phyloP scores from a whole-genome alignment of 805 yeast species.

The Brettanomyces bruxellensis region DNA sequence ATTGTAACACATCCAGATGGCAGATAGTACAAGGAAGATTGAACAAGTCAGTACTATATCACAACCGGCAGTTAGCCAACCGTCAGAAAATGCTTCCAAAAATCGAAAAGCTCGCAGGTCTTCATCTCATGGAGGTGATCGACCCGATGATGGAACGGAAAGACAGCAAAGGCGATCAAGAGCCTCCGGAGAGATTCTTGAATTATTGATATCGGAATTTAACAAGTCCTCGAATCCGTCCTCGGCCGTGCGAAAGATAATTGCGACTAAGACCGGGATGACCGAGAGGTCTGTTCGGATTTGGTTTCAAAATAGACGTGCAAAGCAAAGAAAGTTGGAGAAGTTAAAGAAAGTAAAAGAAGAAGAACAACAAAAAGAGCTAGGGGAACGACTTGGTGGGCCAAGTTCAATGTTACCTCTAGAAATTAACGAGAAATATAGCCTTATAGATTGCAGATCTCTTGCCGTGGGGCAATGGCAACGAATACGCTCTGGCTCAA shows the following conservation, averaged over 20 bases:
- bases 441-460: conserved; percentile 55
- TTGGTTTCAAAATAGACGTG: conserved; percentile 89
- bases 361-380: background rate
- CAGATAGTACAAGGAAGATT: no score
- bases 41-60: no score
- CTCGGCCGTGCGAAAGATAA: conserved; percentile 57
- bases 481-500: conserved; percentile 57
- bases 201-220: conserved; percentile 59
- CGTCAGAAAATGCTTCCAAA: no score
- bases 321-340: conserved; percentile 62
- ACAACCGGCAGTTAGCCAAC: no score
- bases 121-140: conserved; percentile 1
- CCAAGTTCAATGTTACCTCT: conserved; percentile 31
- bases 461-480: conserved; percentile 78
- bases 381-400: background rate
- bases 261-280: conserved; percentile 69
- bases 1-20: no score
- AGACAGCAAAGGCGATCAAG: conserved; percentile 22
- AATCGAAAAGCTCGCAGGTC: no score
- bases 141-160: conserved; percentile 4
- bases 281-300: conserved; percentile 83
- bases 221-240: conserved; percentile 67
- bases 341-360: conserved; percentile 28
- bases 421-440: conserved; percentile 55
- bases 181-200: conserved; percentile 61